Base-by-base conservation (phyloP, 139 green algal genomes). In the Closterium sp. region DNA sequence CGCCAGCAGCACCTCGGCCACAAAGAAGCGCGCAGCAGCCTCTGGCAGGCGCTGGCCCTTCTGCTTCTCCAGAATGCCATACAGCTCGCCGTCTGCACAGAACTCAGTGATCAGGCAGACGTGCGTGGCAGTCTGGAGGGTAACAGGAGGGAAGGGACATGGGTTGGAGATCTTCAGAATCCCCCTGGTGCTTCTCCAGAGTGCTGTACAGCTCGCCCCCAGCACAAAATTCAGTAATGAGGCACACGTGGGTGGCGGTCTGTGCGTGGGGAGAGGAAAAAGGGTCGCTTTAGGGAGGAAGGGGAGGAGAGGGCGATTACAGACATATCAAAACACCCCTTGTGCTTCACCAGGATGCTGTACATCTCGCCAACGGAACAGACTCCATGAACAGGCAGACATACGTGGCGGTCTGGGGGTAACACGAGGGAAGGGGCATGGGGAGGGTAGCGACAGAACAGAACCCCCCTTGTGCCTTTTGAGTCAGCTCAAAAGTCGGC, bases 1-100 rank as follows among this genome's bases (percentile, higher is more conserved):
- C 2, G 89, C 98, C 33, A 96, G 95, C 34, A 99, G 96, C 35
- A 99, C 97, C 94, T 99, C 98, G 1, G 97, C 97, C 0, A 95
- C 95, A 95, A 98, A 99, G 86, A 93, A 93, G 88, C 88, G 34
- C 4, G 87, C 90, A 66, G 66, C 91, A 23, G 88, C 36, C 30
- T 96, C 93, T 81, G 95, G 94, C 94, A 98, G 95, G 7, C 90
- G 81, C 86, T 96, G 97, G 87, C 38, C 36, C 31, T 91, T 91
- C 33, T 92, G 66, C 86, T 89, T 92, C 34, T 94, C 87, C 36
- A 98, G 93, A 84, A 97, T 91, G 21, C 91, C 93, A 88, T 98
- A 98, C 43, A 98, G 95, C 94, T 98, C 97, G 28, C 97, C 97
- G 16, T 96, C 96, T 69, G 93, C 93, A 93, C 97, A 98, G 87